Evolutionary conservation across 2,329 filamentous ascomycete species (phyloP).

Genomic region (Ophiosphaerella korrae): DNA sequence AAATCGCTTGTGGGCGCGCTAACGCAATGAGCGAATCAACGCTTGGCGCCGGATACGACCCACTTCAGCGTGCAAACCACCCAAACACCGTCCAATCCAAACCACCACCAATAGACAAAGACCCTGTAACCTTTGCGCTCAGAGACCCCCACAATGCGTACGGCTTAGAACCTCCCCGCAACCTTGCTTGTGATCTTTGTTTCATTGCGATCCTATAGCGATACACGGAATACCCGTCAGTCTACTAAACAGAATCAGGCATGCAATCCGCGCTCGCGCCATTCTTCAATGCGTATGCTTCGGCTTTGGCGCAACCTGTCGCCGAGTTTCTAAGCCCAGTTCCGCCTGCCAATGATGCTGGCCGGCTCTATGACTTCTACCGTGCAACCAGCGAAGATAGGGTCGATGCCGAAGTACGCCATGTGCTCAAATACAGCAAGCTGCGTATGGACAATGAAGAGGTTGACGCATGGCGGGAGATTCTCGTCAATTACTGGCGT

Average conservation of each 20-base stretch:
- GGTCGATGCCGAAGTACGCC: slow-evolving; percentile 71
- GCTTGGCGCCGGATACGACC: slow-evolving; percentile 16
- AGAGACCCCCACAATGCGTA: slow-evolving; percentile 3
- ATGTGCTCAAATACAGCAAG: slow-evolving; percentile 69
- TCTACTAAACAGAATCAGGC: slow-evolving; percentile 9
- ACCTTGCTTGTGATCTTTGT: slow-evolving; percentile 10
- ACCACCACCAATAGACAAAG: not conserved
- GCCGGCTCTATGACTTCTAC: slow-evolving; percentile 72
- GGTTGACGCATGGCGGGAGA: slow-evolving; percentile 80
- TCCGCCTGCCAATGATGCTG: slow-evolving; percentile 64
- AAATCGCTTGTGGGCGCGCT: slow-evolving; percentile 32
- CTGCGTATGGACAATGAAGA: slow-evolving; percentile 68
- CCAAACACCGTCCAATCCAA: slow-evolving; percentile 25
- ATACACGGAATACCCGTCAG: not conserved
- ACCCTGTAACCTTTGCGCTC: not conserved
- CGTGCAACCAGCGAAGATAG: slow-evolving; percentile 71
- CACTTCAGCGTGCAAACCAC: slow-evolving; percentile 25
- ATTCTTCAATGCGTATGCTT: slow-evolving; percentile 71
- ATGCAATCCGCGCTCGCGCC: slow-evolving; percentile 78
- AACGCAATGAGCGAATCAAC: slow-evolving; percentile 16
- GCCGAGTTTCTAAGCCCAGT: slow-evolving; percentile 77
- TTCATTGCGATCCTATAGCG: slow-evolving; percentile 2
- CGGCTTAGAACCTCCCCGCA: not conserved
- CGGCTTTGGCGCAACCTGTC: slow-evolving; percentile 72
- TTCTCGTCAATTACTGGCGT: slow-evolving; percentile 85